These are phyloP conservation scores for Blepharisma stoltei DNA, from an alignment of 73 alveolate genomes.

Conservation along the genomic window DNA sequence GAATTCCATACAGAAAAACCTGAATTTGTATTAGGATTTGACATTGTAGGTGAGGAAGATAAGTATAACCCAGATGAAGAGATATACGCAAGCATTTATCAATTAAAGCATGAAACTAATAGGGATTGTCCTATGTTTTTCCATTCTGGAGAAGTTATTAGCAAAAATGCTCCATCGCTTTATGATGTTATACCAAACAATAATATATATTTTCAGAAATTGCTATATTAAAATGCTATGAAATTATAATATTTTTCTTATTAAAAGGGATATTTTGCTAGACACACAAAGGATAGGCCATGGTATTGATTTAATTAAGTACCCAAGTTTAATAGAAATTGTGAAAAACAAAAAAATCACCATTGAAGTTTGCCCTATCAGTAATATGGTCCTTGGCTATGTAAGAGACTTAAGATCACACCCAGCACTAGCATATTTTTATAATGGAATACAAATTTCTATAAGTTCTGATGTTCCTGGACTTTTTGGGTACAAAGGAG, in stretches of 20 bases:
- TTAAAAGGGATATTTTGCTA: no score
- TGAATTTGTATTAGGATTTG: constrained; percentile 46
- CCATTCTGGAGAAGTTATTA: constrained; percentile 24
- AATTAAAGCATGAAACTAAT: background rate
- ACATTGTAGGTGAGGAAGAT: constrained; percentile 62
- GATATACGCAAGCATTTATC: constrained; percentile 17
- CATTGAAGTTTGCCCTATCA: constrained; percentile 36
- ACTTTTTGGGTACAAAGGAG: constrained; percentile 54
- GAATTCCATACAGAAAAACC: no score
- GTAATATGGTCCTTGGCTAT: constrained; percentile 51
- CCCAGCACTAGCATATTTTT: constrained; percentile 43
- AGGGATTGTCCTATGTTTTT: constrained; percentile 32
- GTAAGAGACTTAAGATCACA: constrained; percentile 52
- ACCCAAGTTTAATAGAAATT: constrained; percentile 39
- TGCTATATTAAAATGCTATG: no score
- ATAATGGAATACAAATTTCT: constrained; percentile 47
- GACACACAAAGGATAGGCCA: background rate
- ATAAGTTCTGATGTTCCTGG: constrained; percentile 64
- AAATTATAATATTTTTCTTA: no score
- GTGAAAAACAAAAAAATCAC: background rate
- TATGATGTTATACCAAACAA: constrained; percentile 46
- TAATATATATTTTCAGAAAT: constrained; percentile 26
- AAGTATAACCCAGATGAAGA: constrained; percentile 32
- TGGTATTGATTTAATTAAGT: constrained; percentile 34
- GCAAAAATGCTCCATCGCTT: background rate